Percentiles rank a stretch among this genome's conserved stretches.
Evolutionary conservation across 2,329 filamentous ascomycete species (phyloP).

Genomic region (Purpureocillium takamizusanense): DNA sequence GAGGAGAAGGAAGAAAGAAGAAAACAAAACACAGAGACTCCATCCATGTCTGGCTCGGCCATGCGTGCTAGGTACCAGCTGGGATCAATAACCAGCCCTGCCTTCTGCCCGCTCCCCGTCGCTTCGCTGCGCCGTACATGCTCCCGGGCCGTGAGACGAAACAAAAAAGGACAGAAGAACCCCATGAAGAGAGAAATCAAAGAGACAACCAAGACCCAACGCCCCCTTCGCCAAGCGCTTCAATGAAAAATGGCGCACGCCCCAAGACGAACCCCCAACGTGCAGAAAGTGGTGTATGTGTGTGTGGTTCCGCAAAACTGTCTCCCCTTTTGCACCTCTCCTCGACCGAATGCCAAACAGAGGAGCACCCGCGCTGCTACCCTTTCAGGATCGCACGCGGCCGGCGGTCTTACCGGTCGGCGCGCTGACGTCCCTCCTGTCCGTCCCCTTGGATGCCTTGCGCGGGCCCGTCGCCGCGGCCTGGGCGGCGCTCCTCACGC

Average conservation of each 20-base stretch:
- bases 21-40: not conserved
- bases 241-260: constrained; percentile 5
- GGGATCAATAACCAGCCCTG: no score
- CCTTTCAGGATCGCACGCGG: constrained; percentile 2
- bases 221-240: constrained; percentile 13
- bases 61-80: no score
- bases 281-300: no score
- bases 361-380: not conserved
- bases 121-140: not conserved
- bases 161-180: not conserved
- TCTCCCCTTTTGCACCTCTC: no score
- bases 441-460: constrained; percentile 44
- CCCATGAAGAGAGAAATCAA: not conserved
- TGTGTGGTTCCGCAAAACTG: no score
- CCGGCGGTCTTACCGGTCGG: constrained; percentile 20
- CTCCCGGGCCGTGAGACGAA: not conserved
- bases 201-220: constrained; percentile 8
- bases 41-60: not conserved
- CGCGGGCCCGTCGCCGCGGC: constrained; percentile 48
- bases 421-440: constrained; percentile 40
- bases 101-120: no score
- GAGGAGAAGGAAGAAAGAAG: not conserved
- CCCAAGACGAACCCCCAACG: not conserved
- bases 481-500: constrained; percentile 60
- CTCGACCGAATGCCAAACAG: no score